Base-by-base conservation (phyloP, 169 alveolate genomes). In the Hepatocystis sp. region DNA sequence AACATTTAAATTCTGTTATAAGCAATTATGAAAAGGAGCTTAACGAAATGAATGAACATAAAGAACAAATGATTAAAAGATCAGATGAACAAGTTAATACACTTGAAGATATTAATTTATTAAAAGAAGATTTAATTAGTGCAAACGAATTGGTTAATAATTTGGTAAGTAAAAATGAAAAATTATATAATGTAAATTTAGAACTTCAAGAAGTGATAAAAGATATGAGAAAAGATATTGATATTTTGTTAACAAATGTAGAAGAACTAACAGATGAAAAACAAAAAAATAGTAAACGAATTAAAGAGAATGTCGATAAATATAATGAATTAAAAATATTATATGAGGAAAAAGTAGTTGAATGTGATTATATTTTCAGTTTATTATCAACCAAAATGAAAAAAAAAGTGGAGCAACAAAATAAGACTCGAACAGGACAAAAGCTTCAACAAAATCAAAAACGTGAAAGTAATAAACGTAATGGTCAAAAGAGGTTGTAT, bases 181-280 rank as follows among this genome's bases (percentile, higher is more conserved):
- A 71, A 4, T 36, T 71, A 15, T 39, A 58, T 23, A 71, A 15
- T 11, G 39, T 71, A 51, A 71, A 52, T 25, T 42, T 17, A 42
- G 86, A 44, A 58, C 27, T 71, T 2, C 63, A 58, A 71, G 27
- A 71, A 25, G 63, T 65, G 8, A 71, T 44, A 58, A 71, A 36
- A 23, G 86, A 71, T 51, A 71, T 71, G 86, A 27, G 76, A 27
- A 21, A 30, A 10, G 86, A 71, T 40, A 71, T 71, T 27, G 86
- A 71, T 58, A 34, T 71, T 4, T 36, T 71, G 13, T 40, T 71
- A 19, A 17, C 65, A 25, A 71, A 71, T 39, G 47, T 71, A 27
- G 76, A 71, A 13, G 51, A 71, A 15, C n/a, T 71, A 21, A 71
- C n/a, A 39, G 76, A 71, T 21, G 76, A 71, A 13, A 71, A 71